These are phyloP conservation scores for Perkinsus chesapeaki DNA, from an alignment of 169 alveolate genomes.

Conservation along the genomic window DNA sequence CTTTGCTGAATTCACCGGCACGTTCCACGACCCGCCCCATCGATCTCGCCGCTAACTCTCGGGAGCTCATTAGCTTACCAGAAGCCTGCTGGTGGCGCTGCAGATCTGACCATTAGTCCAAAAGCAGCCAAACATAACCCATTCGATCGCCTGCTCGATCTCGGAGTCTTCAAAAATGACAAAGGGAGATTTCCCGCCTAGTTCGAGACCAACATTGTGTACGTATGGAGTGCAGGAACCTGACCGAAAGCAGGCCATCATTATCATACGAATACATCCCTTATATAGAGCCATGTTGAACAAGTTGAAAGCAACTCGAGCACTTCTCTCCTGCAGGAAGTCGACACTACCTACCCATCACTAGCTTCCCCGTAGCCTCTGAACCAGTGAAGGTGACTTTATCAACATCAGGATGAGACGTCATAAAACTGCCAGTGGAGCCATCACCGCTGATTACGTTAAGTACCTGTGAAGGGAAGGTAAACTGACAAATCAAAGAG, in stretches of 20 bases:
- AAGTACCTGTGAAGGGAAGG: neutral
- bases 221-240: conserved; percentile 21
- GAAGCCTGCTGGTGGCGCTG: conserved; percentile 54
- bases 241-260: neutral
- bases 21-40: too few species aligned
- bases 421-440: neutral
- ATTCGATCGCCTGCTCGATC: conserved; percentile 52
- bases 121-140: conserved; percentile 47
- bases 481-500: neutral
- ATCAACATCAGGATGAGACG: conserved; percentile 38
- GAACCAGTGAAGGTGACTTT: conserved; percentile 69
- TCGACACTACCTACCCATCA: conserved; percentile 28
- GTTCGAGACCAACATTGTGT: conserved; percentile 56
- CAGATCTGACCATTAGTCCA: conserved; percentile 65
- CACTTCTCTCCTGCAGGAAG: conserved; percentile 19
- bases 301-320: too few species aligned
- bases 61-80: too few species aligned
- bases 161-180: conserved; percentile 59
- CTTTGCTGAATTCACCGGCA: too few species aligned
- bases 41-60: too few species aligned
- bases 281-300: too few species aligned
- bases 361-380: conserved; percentile 45
- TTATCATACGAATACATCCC: too few species aligned
- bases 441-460: neutral
- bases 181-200: conserved; percentile 71